Evolutionary conservation across 768 basidiomycete genomes (phyloP).

Genomic region (Rhizopogon salebrosus): DNA sequence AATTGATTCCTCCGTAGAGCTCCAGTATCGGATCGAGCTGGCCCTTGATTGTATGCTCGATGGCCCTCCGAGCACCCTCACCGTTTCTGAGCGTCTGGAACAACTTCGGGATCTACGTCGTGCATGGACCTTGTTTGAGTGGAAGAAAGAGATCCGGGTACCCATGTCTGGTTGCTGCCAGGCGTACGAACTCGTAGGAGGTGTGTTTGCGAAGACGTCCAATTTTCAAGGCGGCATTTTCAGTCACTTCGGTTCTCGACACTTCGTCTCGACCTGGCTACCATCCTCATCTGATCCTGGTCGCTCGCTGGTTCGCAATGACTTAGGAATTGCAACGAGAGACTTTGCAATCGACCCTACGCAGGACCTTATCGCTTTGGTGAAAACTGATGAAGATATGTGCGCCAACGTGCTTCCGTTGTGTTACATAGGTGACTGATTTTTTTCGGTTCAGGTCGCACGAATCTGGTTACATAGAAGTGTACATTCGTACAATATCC

Average conservation of each 20-base stretch:
- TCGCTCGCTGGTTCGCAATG: constrained; percentile 19
- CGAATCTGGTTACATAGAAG: constrained; percentile 16
- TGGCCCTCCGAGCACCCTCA: constrained; percentile 4
- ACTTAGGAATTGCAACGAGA: constrained; percentile 37
- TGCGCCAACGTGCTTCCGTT: constrained; percentile 2
- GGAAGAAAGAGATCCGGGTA: constrained; percentile 18
- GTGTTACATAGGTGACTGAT: not conserved
- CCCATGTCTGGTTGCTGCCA: constrained; percentile 32
- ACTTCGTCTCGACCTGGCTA: constrained; percentile 16
- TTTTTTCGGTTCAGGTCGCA: not conserved
- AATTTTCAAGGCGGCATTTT: constrained; percentile 6
- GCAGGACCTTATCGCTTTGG: constrained; percentile 51
- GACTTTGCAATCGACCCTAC: constrained; percentile 66
- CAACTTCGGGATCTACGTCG: constrained; percentile 29
- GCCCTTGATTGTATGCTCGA: constrained; percentile 32
- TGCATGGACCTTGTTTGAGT: constrained; percentile 30
- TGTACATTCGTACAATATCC: constrained; percentile 44
- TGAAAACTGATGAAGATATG: constrained; percentile 23
- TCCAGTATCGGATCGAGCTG: constrained; percentile 37
- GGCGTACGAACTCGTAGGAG: constrained; percentile 60
- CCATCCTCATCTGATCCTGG: constrained; percentile 9
- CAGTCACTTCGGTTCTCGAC: constrained; percentile 22
- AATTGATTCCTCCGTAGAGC: constrained; percentile 23
- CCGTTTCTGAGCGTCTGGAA: constrained; percentile 26
- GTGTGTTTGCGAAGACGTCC: constrained; percentile 46